Evolutionary conservation across 2,329 filamentous ascomycete species (phyloP), one percentile per base, ranked within the genome.

Genomic region (Exophiala bonariae): DNA sequence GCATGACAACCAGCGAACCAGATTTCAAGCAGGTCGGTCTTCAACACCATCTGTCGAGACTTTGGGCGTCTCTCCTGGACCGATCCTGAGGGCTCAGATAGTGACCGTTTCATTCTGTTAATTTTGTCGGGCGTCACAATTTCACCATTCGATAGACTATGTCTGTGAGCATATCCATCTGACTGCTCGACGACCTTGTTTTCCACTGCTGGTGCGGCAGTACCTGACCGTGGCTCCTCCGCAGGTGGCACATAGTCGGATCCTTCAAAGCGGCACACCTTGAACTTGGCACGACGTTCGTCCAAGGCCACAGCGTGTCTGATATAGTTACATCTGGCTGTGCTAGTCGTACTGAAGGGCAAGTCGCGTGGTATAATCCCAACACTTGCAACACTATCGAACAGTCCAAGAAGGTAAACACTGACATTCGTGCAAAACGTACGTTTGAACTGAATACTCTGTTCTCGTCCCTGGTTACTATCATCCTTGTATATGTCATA

Each of bases 261-360:
- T n/a, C 23, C 34, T 40, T 46, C 35, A 23, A 19, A 46, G 10
- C 43, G 43, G n/a, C 43, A 44, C 11, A 75, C 67, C 57, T 77
- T 78, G 66, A 80, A 80, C 59, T 80, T 80, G 48, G 77, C 71
- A 4, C 77, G 73, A 1, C 76, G 68, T 57, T 80, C 77, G 50
- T 80, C 75, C 10, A 79, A 67, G 3, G 75, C 71, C 2, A 80
- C 74, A 1, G 77, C 77, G 44, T 80, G 77, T 1, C 77, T 70
- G 20, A 79, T 70, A 40, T 70, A 69, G 13, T 23, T 19, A 19
- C 43, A 23, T 4, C 63, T 56, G 2, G 76, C 75, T 19, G 8
- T 31, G 18, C 66, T 62, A 44, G 64, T 70, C 48, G 72, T 70
- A 19, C 73, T 50, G 11, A 72, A 65, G 5, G 71, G 62, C 28